These are phyloP conservation scores for Tephrocybe sp. DNA, from an alignment of 768 basidiomycete species.

Conservation along the genomic window DNA sequence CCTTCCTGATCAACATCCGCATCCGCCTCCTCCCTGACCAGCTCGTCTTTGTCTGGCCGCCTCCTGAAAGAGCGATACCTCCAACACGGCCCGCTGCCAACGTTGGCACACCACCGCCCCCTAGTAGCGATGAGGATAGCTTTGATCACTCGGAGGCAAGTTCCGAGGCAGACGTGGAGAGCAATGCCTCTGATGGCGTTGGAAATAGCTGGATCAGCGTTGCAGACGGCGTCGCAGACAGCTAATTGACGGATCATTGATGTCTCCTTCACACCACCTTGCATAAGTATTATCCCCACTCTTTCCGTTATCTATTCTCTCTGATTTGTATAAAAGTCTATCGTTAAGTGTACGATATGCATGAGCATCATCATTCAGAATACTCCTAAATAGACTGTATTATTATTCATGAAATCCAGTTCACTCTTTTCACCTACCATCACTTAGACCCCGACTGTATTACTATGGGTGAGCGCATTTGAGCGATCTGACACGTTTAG, in stretches of 20 bases:
- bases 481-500: neutral
- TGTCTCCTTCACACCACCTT: neutral
- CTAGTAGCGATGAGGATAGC: slow-evolving; percentile 7
- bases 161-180: slow-evolving; percentile 71
- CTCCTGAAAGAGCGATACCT: slow-evolving; percentile 22
- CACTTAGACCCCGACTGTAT: neutral
- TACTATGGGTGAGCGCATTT: slow-evolving; percentile 12
- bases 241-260: neutral
- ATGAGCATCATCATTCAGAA: slow-evolving; percentile 3
- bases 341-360: slow-evolving; percentile 12
- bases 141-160: slow-evolving; percentile 36
- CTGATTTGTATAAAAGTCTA: slow-evolving; percentile 2
- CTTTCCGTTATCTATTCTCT: neutral
- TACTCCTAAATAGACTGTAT: neutral
- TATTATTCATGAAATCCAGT: neutral
- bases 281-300: neutral
- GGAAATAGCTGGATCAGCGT: slow-evolving; percentile 76
- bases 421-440: neutral
- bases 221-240: slow-evolving; percentile 29
- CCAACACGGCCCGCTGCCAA: slow-evolving; percentile 22
- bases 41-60: slow-evolving; percentile 32
- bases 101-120: neutral
- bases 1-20: slow-evolving; percentile 58
- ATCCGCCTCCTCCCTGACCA: slow-evolving; percentile 56
- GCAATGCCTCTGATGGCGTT: slow-evolving; percentile 51